Evolutionary conservation across 805 yeast genomes (phyloP).

Genomic region (Saccharomyces paradoxus): DNA sequence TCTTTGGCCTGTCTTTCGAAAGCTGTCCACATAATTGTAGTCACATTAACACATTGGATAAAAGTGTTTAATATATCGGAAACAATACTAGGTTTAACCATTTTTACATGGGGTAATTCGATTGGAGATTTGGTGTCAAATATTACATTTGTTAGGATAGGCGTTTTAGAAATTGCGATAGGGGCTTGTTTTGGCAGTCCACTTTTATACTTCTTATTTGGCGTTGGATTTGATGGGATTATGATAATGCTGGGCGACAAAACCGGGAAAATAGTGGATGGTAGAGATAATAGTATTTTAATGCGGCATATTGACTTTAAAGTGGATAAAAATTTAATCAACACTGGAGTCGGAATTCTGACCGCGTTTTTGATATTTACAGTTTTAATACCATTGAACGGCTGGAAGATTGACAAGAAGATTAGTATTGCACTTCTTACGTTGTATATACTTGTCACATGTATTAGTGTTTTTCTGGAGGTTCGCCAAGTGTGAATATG

Average conservation of each 20-base stretch:
- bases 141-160: slow-evolving; percentile 68
- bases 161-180: slow-evolving; percentile 83
- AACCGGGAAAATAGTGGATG: slow-evolving; percentile 1
- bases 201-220: slow-evolving; percentile 63
- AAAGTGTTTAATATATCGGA: slow-evolving; percentile 56
- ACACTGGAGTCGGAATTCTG: slow-evolving; percentile 36
- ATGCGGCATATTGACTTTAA: slow-evolving; percentile 27
- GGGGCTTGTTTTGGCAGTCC: slow-evolving; percentile 96
- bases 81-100: slow-evolving; percentile 75
- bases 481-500: not conserved
- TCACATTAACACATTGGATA: slow-evolving; percentile 53
- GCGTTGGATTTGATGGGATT: slow-evolving; percentile 71
- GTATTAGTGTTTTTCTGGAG: slow-evolving; percentile 17
- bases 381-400: slow-evolving; percentile 37
- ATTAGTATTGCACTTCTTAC: slow-evolving; percentile 31
- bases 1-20: slow-evolving; percentile 61
- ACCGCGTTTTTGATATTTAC: slow-evolving; percentile 33
- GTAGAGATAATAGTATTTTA: slow-evolving; percentile 5
- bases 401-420: slow-evolving; percentile 38
- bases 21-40: slow-evolving; percentile 40
- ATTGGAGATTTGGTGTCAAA: slow-evolving; percentile 84
- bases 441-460: slow-evolving; percentile 14
- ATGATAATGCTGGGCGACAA: slow-evolving; percentile 27
- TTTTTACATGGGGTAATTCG: slow-evolving; percentile 89
- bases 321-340: slow-evolving; percentile 32